phyloP scores from a whole-genome alignment of 2,329 filamentous ascomycete species.

The Penicillium expansum region DNA sequence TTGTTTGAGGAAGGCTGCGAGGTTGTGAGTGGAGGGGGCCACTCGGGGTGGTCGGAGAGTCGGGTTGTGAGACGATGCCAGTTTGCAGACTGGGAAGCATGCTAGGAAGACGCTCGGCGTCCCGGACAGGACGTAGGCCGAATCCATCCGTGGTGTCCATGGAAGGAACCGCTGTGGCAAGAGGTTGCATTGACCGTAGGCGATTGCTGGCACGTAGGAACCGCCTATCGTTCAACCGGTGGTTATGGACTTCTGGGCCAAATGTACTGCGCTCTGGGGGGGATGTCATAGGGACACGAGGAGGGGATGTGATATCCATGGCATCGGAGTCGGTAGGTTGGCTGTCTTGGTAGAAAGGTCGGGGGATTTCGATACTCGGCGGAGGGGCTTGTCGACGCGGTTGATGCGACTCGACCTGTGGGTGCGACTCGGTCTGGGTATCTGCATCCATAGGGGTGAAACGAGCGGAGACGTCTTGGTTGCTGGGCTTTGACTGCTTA shows the following conservation, averaged over 20 bases:
- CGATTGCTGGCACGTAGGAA: conserved; percentile 48
- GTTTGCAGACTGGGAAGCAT: conserved; percentile 70
- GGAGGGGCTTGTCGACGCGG: conserved; percentile 78
- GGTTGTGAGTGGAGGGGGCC: conserved; percentile 61
- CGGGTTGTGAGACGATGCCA: conserved; percentile 79
- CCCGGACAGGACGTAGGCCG: conserved; percentile 71
- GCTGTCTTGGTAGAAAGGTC: conserved; percentile 51
- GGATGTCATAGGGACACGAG: conserved; percentile 65
- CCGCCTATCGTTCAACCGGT: conserved; percentile 44
- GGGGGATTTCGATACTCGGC: conserved; percentile 76
- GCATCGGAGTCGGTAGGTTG: conserved; percentile 50
- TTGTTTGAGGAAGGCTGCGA: conserved; percentile 53
- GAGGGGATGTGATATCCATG: conserved; percentile 62
- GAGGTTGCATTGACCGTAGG: conserved; percentile 61
- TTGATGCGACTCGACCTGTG: conserved; percentile 53
- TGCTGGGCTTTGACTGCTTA: conserved; percentile 30
- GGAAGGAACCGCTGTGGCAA: conserved; percentile 64
- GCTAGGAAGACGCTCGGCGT: conserved; percentile 77
- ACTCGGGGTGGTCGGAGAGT: conserved; percentile 82
- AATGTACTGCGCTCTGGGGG: conserved; percentile 70
- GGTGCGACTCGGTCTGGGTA: conserved; percentile 56
- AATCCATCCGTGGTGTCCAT: conserved; percentile 71
- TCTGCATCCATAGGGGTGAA: conserved; percentile 47
- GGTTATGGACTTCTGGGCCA: conserved; percentile 52
- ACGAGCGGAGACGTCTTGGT: conserved; percentile 29